Conservation (phyloP, 805 yeast species). For the Wickerhamomyces queroliae region DNA sequence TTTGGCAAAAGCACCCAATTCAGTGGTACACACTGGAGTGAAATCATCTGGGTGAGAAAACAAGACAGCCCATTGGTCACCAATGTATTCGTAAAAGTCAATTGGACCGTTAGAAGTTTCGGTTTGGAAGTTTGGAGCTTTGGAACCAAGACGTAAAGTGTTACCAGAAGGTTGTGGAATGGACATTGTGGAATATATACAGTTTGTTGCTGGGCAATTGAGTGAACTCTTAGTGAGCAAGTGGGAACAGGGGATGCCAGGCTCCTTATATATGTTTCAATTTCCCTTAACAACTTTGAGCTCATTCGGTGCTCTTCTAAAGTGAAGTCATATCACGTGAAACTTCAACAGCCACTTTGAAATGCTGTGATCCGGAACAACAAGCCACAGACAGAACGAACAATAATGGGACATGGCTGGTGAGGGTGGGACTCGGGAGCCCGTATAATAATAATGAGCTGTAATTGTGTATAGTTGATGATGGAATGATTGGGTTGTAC, state of each 20-base stretch:
- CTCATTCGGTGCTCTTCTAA: background rate
- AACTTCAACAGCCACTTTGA: slow-evolving; percentile 1
- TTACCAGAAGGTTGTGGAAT: slow-evolving; percentile 33
- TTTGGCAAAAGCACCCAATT: slow-evolving; percentile 69
- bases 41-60: slow-evolving; percentile 77
- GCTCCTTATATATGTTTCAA: background rate
- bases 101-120: slow-evolving; percentile 60
- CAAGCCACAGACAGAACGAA: too few species aligned
- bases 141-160: slow-evolving; percentile 48
- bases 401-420: too few species aligned
- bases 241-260: too few species aligned
- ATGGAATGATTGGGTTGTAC: too few species aligned
- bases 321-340: slow-evolving; percentile 1
- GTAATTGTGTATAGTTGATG: too few species aligned
- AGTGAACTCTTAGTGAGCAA: too few species aligned
- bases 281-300: too few species aligned
- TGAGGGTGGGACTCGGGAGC: too few species aligned
- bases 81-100: slow-evolving; percentile 58
- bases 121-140: slow-evolving; percentile 63
- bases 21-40: slow-evolving; percentile 79
- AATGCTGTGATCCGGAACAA: too few species aligned
- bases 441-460: too few species aligned
- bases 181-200: slow-evolving; percentile 24
- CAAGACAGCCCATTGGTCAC: slow-evolving; percentile 57
- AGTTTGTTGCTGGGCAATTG: background rate